Base-by-base conservation (phyloP, 202 grass and related monocot species). In the Digitaria exilis region DNA sequence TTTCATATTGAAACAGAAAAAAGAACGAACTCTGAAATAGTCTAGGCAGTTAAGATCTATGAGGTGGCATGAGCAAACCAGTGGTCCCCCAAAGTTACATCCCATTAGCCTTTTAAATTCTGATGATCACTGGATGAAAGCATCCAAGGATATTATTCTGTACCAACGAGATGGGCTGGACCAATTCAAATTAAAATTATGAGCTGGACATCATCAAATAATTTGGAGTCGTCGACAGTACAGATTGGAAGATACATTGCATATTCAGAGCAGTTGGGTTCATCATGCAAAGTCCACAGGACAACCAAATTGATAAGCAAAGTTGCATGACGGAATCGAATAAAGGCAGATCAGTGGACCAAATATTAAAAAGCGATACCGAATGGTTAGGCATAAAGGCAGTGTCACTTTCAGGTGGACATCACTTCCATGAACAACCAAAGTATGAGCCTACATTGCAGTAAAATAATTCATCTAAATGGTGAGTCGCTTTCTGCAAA, bases 401-500 rank as follows among this genome's bases (percentile, higher is more conserved):
- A 86, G 57, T 69, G 69, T 70, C 71, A 32, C 84, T 87, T 90
- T 90, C 75, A 90, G 68, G 84, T 83, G 54, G 9, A 52, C 75
- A 61, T 84, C 69, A 37, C 9, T 75, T 69, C 43, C 52, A 80
- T 87, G 75, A 70, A 68, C 71, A 77, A 25, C 60, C 70, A 19
- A 77, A 66, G 8, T 24, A 43, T 63, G 60, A 32, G 71, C 66
- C 59, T 68, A 51, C 13, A 67, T 60, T 78, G 67, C 65, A 42
- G 51, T 81, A 89, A 89, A 82, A 82, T 66, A 68, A 78, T 51
- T 39, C 32, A 60, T 51, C 6, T 43, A 37, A 45, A 72, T 73
- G 62, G 68, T 75, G 74, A 77, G 68, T 80, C 78, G 52, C 75
- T 77, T 80, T 86, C 69, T 29, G 32, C 37, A 67, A 69, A 62